Base-by-base conservation (phyloP, 75 land plant genomes). In the Isoetes taiwanensis region DNA sequence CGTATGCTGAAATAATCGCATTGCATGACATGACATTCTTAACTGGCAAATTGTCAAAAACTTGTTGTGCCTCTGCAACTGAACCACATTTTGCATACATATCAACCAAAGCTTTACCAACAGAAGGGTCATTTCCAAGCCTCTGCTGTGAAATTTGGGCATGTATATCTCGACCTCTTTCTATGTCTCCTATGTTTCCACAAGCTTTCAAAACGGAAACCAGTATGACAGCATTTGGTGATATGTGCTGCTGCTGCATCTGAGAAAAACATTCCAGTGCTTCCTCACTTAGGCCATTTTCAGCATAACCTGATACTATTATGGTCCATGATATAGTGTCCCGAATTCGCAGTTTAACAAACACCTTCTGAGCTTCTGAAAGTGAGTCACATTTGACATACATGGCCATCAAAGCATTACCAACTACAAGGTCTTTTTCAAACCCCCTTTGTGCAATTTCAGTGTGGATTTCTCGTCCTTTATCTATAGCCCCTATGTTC, bases 1-100 rank as follows among this genome's bases (percentile, higher is more conserved):
- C 67, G 32, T 64, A 33, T 6, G 61, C 74, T 35, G 40, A 14
- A 12, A 71, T 57, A 61, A 71, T 64, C 3, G 63, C 11, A 16
- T 41, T 72, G 58, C 64, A 72, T 1, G 75, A 28, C 25, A 72
- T 33, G 21, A 57, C 43, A 57, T 71, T 54, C 28, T 23, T 28
- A 5, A 5, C 3, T 34, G 60, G 60, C 28, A 58, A n/a, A 8
- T 35, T 19, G 46, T 58, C 60, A 17, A 58, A 34, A 3, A 58
- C 30, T 6, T 23, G 5, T 8, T 46, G 5, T 6, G 52, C 52
- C n/a, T 46, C 23, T 8, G 5, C 16, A 8, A 16, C 23, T 46
- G 4, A 8, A 46, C 52, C 52, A n/a, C 52, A 46, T 46, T 46
- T 46, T 19, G 54, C 30, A 62, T 65, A 65, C 50, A 65, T 23